A percentile compares a stretch with the other conserved stretches of the same genome.
Evolutionary conservation across 2,329 filamentous ascomycete genomes (phyloP).

Genomic region (Colletotrichum lupini): DNA sequence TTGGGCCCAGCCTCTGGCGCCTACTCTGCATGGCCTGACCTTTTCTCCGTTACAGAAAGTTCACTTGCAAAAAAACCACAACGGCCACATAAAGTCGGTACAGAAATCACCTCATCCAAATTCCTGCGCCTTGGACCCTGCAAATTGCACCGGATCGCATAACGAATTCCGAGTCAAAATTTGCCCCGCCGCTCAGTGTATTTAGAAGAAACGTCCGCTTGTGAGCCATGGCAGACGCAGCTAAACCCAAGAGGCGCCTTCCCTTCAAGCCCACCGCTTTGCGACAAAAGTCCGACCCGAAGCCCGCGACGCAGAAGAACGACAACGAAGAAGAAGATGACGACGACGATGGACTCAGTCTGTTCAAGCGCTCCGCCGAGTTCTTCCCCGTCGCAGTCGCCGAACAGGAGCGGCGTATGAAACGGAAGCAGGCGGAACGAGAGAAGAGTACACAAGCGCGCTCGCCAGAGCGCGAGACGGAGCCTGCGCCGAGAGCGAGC

Average conservation of each 20-base stretch:
- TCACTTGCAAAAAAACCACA: background rate
- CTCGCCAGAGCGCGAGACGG: background rate
- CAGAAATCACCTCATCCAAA: background rate
- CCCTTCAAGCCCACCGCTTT: conserved; percentile 63
- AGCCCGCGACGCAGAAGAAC: conserved; percentile 33
- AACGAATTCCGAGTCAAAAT: background rate
- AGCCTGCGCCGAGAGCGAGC: conserved; percentile 4
- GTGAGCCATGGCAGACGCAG: conserved; percentile 29
- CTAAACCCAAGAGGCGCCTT: conserved; percentile 50
- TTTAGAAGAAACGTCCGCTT: background rate
- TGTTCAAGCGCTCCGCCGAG: conserved; percentile 63
- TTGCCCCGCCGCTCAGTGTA: background rate
- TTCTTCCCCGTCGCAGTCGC: conserved; percentile 58
- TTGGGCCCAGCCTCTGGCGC: conserved; percentile 13
- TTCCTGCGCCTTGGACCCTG: background rate
- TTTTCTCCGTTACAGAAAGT: background rate
- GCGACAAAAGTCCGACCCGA: conserved; percentile 45
- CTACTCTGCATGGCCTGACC: background rate
- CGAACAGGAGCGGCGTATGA: conserved; percentile 47
- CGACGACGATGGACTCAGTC: conserved; percentile 53
- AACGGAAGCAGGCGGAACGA: conserved; percentile 32
- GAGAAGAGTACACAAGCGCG: conserved; percentile 27
- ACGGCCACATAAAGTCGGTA: background rate
- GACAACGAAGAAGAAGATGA: conserved; percentile 39
- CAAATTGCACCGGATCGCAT: background rate